A percentile compares a stretch with the other conserved stretches of the same genome.
Conservation (phyloP, 179 eudicot genomes). For the Beta corolliflora region DNA sequence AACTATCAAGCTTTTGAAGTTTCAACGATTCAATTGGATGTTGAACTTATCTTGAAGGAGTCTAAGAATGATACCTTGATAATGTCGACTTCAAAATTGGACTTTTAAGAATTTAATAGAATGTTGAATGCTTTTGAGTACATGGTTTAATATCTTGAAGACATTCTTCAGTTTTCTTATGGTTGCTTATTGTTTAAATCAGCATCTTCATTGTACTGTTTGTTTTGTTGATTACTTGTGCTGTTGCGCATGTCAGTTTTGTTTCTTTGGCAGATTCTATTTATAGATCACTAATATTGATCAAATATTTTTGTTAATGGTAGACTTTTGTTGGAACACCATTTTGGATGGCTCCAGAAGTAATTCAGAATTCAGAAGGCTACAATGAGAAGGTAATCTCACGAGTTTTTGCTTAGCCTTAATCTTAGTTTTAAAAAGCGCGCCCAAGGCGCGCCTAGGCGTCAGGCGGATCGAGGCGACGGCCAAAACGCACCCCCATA, state of each 20-base stretch:
- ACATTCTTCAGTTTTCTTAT: background rate
- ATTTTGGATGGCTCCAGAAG: constrained; percentile 99
- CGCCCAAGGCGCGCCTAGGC: too few species aligned
- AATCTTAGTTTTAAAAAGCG: too few species aligned
- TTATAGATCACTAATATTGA: constrained; percentile 14
- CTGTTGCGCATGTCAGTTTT: background rate
- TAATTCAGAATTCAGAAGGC: constrained; percentile 90
- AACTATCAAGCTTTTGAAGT: background rate
- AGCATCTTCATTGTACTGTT: background rate
- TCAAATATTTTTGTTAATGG: constrained; percentile 37
- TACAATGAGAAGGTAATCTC: constrained; percentile 87
- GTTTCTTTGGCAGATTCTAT: background rate
- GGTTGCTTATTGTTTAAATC: background rate
- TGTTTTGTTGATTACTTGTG: background rate
- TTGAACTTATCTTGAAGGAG: background rate
- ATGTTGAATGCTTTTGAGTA: background rate
- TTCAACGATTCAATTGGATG: background rate
- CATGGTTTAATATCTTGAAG: background rate
- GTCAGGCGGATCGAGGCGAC: too few species aligned
- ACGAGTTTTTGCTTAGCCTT: constrained; percentile 8
- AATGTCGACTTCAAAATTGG: background rate
- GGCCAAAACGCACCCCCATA: too few species aligned
- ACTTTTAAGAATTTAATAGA: background rate
- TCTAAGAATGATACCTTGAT: background rate
- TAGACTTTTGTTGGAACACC: constrained; percentile 99